phyloP scores from a whole-genome alignment of 805 yeast genomes.

The Wickerhamiella siamensis region DNA sequence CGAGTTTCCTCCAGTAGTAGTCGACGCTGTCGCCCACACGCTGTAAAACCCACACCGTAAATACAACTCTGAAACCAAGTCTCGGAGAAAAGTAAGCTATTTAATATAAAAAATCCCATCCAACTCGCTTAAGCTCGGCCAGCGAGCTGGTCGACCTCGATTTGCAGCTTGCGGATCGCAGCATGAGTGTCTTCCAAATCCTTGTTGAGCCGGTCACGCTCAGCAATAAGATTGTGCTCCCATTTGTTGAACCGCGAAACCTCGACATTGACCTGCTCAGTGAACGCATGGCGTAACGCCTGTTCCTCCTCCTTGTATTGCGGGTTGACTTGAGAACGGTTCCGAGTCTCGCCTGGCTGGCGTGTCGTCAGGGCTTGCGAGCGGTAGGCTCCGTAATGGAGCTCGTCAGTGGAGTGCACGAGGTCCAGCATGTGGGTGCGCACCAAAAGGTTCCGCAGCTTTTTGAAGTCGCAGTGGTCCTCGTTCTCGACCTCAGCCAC shows the following conservation, averaged over 20 bases:
- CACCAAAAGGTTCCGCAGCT: slow-evolving; percentile 50
- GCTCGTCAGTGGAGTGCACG: slow-evolving; percentile 56
- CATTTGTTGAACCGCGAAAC: slow-evolving; percentile 96
- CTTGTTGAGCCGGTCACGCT: slow-evolving; percentile 83
- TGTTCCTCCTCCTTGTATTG: slow-evolving; percentile 94
- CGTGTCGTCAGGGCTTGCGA: slow-evolving; percentile 40
- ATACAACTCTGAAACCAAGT: not conserved
- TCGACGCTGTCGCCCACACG: not conserved
- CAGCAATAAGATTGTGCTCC: slow-evolving; percentile 93
- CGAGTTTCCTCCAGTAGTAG: not conserved
- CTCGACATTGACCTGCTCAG: slow-evolving; percentile 92
- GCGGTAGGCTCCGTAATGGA: slow-evolving; percentile 58
- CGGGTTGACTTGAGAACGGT: slow-evolving; percentile 49
- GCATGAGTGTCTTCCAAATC: slow-evolving; percentile 80
- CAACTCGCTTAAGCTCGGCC: not conserved
- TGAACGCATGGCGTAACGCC: slow-evolving; percentile 81
- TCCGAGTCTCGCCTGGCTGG: slow-evolving; percentile 27
- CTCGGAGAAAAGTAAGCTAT: not conserved
- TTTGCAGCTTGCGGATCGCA: slow-evolving; percentile 25
- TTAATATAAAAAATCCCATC: not conserved
- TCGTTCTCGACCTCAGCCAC: slow-evolving; percentile 68
- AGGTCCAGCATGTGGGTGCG: slow-evolving; percentile 64
- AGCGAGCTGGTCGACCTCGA: slow-evolving; percentile 19
- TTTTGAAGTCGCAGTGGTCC: slow-evolving; percentile 59
- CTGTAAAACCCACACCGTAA: no score